phyloP scores from a whole-genome alignment of 306 rosid genomes.

The Myrica gale region DNA sequence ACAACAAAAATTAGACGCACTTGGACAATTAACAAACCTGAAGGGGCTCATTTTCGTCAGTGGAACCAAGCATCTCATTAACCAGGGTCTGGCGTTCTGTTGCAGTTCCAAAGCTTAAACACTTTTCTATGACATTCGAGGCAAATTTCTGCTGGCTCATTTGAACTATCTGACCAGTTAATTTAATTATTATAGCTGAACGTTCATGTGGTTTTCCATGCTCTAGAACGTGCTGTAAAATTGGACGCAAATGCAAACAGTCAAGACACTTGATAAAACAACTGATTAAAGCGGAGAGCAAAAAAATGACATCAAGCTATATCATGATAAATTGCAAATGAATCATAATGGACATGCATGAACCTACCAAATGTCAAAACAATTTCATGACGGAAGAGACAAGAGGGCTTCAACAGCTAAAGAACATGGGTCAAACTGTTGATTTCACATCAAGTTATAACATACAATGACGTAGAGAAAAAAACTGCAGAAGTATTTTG shows the following conservation, averaged over 20 bases:
- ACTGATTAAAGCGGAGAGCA: not conserved
- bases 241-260: not conserved
- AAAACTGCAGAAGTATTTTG: not conserved
- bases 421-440: too few species aligned
- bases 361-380: not conserved
- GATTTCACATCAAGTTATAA: too few species aligned
- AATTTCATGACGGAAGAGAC: not conserved
- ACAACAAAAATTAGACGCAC: not conserved
- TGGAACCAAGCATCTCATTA: slow-evolving; percentile 91
- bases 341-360: not conserved
- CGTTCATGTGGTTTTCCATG: slow-evolving; percentile 94
- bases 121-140: slow-evolving; percentile 88
- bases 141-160: slow-evolving; percentile 99
- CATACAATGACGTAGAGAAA: not conserved
- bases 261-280: not conserved
- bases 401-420: too few species aligned
- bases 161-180: slow-evolving; percentile 80
- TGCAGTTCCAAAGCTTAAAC: slow-evolving; percentile 81
- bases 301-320: slow-evolving; percentile 3
- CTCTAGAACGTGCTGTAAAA: slow-evolving; percentile 73
- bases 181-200: slow-evolving; percentile 74
- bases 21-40: slow-evolving; percentile 56
- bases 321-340: not conserved
- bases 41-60: slow-evolving; percentile 96
- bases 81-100: slow-evolving; percentile 76